Percentiles rank a stretch among this genome's conserved stretches.
Conservation (phyloP, 148 eudicot species). For the Rhododendron vialii region DNA sequence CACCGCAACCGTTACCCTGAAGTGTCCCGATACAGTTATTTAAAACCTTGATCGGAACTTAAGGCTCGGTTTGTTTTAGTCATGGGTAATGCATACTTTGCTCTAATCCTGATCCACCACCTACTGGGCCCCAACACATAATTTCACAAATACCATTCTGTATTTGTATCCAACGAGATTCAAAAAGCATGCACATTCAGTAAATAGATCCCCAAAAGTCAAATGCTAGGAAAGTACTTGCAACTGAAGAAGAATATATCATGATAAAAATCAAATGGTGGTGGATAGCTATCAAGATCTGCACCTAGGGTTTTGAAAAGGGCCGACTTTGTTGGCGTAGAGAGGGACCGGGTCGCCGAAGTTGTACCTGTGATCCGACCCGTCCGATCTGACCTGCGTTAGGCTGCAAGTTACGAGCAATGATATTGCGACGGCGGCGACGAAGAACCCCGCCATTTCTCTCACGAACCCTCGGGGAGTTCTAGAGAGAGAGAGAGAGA, state of each 20-base stretch:
- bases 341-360: slow-evolving; percentile 60
- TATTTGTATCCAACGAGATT: not conserved
- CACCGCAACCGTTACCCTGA: not conserved
- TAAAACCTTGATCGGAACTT: not conserved
- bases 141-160: not conserved
- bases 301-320: slow-evolving; percentile 75
- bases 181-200: not conserved
- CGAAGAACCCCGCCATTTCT: not conserved
- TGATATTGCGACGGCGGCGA: slow-evolving; percentile 12
- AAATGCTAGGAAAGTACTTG: not conserved
- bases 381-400: slow-evolving; percentile 41
- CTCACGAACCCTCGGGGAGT: not conserved
- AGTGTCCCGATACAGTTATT: not conserved
- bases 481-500: not conserved
- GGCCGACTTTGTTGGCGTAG: slow-evolving; percentile 73
- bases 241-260: not conserved
- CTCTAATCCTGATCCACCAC: not conserved
- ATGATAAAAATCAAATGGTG: not conserved
- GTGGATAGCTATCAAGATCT: not conserved
- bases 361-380: slow-evolving; percentile 68
- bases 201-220: not conserved
- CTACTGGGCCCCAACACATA: not conserved
- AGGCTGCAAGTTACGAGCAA: slow-evolving; percentile 13
- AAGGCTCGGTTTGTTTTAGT: not conserved
- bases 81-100: not conserved